Conservation (phyloP, 2,329 filamentous ascomycete species). For the Pseudogymnoascus sp. region DNA sequence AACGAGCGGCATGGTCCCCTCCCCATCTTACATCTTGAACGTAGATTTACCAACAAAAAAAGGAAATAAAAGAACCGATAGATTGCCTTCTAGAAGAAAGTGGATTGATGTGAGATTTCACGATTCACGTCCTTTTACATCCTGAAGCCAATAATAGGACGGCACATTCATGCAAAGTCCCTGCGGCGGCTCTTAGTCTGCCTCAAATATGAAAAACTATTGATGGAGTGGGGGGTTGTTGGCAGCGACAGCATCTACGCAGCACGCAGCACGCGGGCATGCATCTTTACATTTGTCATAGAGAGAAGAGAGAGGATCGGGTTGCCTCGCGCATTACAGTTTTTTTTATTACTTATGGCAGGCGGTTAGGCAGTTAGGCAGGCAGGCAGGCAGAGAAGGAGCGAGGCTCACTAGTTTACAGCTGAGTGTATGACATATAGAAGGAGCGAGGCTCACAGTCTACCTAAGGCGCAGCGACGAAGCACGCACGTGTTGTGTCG, state of each 20-base stretch:
- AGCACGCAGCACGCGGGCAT: neutral
- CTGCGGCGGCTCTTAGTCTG: neutral
- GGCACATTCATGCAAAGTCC: neutral
- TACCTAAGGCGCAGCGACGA: neutral
- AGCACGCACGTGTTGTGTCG: neutral
- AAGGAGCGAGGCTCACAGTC: neutral
- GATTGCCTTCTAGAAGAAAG: neutral
- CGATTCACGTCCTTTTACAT: neutral
- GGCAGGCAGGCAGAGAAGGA: no score
- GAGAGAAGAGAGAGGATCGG: neutral
- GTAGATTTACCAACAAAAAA: neutral
- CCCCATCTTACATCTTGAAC: neutral
- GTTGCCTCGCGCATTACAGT: no score
- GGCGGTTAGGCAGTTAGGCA: no score
- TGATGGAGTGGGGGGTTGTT: neutral
- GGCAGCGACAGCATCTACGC: neutral
- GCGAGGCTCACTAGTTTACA: no score
- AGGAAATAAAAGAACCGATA: neutral
- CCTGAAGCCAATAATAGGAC: neutral
- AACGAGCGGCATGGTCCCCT: neutral
- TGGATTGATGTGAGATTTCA: neutral
- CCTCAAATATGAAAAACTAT: neutral
- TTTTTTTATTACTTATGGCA: no score
- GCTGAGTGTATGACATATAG: neutral
- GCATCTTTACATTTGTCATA: neutral